phyloP scores from a whole-genome alignment of 176 grass and related monocot genomes.

The Oryza nivara region DNA sequence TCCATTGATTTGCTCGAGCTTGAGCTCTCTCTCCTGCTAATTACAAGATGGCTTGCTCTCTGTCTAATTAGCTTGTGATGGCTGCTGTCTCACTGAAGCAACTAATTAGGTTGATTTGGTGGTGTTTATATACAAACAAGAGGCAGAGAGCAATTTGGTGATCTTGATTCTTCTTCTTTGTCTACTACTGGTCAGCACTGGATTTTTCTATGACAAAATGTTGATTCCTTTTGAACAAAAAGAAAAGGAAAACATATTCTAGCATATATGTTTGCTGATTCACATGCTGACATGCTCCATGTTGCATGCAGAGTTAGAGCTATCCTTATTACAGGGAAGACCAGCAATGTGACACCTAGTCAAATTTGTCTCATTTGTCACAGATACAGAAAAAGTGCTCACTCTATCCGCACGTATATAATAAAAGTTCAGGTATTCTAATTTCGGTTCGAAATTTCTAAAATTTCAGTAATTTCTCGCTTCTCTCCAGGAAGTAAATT shows the following conservation, averaged over 20 bases:
- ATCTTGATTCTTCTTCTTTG: neutral
- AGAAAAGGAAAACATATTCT: neutral
- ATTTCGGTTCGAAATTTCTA: too few species aligned
- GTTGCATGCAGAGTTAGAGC: neutral
- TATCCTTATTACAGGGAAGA: neutral
- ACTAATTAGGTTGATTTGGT: too few species aligned
- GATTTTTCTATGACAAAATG: neutral
- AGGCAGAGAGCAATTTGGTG: conserved; percentile 9
- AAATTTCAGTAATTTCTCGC: too few species aligned
- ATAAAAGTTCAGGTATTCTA: too few species aligned
- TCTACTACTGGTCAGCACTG: conserved; percentile 1
- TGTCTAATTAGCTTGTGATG: neutral
- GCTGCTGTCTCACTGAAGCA: neutral
- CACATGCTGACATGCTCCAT: conserved; percentile 32
- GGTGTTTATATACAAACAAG: conserved; percentile 14
- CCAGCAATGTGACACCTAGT: neutral
- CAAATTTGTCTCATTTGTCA: neutral
- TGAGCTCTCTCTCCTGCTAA: neutral
- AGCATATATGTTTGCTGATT: conserved; percentile 36
- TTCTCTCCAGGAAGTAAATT: too few species aligned
- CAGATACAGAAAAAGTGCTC: neutral
- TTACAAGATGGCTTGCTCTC: neutral
- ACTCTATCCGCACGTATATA: neutral
- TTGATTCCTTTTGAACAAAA: neutral
- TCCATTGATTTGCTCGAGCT: neutral